Evolutionary conservation across 2,329 filamentous ascomycete genomes (phyloP).

Genomic region (Clarireedia homoeocarpa): DNA sequence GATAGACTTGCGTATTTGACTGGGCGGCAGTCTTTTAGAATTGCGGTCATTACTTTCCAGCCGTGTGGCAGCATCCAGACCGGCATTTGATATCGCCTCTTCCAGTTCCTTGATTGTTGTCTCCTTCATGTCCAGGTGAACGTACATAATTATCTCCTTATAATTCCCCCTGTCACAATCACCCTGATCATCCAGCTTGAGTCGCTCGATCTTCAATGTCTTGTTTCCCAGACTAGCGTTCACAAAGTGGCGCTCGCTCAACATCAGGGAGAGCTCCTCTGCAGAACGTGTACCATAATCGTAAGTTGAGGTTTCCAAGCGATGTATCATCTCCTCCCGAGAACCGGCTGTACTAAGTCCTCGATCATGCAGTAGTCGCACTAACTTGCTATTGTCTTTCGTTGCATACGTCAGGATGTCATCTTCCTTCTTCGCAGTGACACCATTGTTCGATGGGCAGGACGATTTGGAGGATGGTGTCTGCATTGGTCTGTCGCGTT

Average conservation of each 20-base stretch:
- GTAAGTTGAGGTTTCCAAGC: constrained; percentile 11
- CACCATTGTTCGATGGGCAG: too few relatives aligned
- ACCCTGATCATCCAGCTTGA: constrained; percentile 13
- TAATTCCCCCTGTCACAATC: constrained; percentile 4
- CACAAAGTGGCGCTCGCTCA: constrained; percentile 11
- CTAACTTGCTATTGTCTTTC: constrained; percentile 19
- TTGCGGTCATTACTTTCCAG: not conserved
- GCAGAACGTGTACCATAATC: constrained; percentile 12
- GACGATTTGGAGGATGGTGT: not conserved
- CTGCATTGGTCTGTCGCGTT: not conserved
- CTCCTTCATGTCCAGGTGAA: not conserved
- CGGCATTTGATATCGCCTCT: not conserved
- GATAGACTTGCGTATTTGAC: not conserved
- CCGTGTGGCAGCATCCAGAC: not conserved
- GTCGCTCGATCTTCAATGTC: constrained; percentile 13
- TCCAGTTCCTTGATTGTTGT: not conserved
- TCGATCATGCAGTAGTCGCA: constrained; percentile 12
- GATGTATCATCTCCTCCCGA: constrained; percentile 16
- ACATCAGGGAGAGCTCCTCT: constrained; percentile 10
- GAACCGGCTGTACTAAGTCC: constrained; percentile 6
- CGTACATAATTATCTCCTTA: not conserved
- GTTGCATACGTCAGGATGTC: constrained; percentile 6
- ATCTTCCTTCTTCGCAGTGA: too few relatives aligned
- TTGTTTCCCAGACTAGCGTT: constrained; percentile 1
- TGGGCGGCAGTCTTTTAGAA: constrained; percentile 4